phyloP scores from a whole-genome alignment of 495 filamentous ascomycete species.

The Recurvomyces mirabilis region DNA sequence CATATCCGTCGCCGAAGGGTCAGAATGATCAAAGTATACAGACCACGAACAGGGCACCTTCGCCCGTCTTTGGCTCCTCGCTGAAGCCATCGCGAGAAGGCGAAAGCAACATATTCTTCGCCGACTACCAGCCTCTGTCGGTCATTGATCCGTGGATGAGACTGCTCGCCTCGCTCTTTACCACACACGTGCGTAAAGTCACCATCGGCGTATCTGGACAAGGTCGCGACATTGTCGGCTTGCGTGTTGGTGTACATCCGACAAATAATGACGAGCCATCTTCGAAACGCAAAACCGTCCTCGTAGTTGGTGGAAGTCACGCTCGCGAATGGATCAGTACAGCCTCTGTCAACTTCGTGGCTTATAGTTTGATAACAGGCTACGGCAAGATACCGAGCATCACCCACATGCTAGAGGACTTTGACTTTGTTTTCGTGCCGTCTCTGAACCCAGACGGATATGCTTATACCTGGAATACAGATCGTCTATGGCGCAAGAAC shows the following conservation, averaged over 20 bases:
- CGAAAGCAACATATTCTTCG: slow-evolving; percentile 66
- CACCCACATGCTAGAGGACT: slow-evolving; percentile 64
- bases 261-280: slow-evolving; percentile 31
- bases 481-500: slow-evolving; percentile 93
- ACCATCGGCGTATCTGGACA: slow-evolving; percentile 74
- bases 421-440: slow-evolving; percentile 82
- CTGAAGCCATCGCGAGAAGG: slow-evolving; percentile 26
- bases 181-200: slow-evolving; percentile 59
- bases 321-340: slow-evolving; percentile 95
- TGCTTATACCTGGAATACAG: slow-evolving; percentile 81
- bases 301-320: slow-evolving; percentile 76
- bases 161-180: slow-evolving; percentile 77
- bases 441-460: slow-evolving; percentile 91
- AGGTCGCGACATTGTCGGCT: slow-evolving; percentile 69
- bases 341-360: slow-evolving; percentile 80
- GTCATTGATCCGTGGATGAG: slow-evolving; percentile 83
- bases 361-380: slow-evolving; percentile 75
- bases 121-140: slow-evolving; percentile 70
- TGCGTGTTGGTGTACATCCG: slow-evolving; percentile 62
- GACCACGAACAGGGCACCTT: not conserved
- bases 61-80: slow-evolving; percentile 15
- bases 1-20: slow-evolving; percentile 48
- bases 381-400: slow-evolving; percentile 58
- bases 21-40: slow-evolving; percentile 11
- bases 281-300: slow-evolving; percentile 57